Percentiles rank a stretch among this genome's conserved stretches.
Evolutionary conservation across 1,139 yeast genomes (phyloP).

Genomic region (Yarrowia galli): DNA sequence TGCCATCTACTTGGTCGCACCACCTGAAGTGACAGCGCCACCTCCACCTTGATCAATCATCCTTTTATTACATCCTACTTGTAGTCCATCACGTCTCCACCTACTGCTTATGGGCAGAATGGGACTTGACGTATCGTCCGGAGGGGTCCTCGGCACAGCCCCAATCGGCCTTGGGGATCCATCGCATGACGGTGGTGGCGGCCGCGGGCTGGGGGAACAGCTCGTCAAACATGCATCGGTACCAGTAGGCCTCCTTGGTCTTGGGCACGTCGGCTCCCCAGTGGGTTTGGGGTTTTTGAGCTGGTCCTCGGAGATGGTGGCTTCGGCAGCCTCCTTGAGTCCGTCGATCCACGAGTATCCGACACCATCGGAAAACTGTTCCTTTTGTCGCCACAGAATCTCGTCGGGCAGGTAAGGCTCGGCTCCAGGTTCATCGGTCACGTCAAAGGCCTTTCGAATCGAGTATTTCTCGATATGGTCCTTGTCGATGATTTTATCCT

Average conservation of each 20-base stretch:
- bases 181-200: conserved; percentile 96
- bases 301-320: conserved; percentile 84
- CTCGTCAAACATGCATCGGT: conserved; percentile 94
- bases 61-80: too few species aligned
- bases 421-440: conserved; percentile 71
- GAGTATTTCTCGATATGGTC: conserved; percentile 93
- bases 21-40: too few species aligned
- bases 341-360: conserved; percentile 99
- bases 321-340: conserved; percentile 93
- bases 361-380: conserved; percentile 98
- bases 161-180: conserved; percentile 99
- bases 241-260: conserved; percentile 99
- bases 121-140: conserved; percentile 94
- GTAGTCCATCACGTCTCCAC: too few species aligned
- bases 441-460: conserved; percentile 96
- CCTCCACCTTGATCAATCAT: too few species aligned
- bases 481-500: conserved; percentile 79
- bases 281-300: conserved; percentile 88
- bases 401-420: conserved; percentile 93
- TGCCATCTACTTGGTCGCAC: too few species aligned
- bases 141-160: conserved; percentile 99
- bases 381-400: conserved; percentile 99
- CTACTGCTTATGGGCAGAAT: conserved; percentile 50
- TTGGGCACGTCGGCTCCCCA: conserved; percentile 97
- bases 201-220: conserved; percentile 90